Evolutionary conservation across 495 filamentous ascomycete genomes (phyloP).

Genomic region (Saxispiralis lemnorum): DNA sequence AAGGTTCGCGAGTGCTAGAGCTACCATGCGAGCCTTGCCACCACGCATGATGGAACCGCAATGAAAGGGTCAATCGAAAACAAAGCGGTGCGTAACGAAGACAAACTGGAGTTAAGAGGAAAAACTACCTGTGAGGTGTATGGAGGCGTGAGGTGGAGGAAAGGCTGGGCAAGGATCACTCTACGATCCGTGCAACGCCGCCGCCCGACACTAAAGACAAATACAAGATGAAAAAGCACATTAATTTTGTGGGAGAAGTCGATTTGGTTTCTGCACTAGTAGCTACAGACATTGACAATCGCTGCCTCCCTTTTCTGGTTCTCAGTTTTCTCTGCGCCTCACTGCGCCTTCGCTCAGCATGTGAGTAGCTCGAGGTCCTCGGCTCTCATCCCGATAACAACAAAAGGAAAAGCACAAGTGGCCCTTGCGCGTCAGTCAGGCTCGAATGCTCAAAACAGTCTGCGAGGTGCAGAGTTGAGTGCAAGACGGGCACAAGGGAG

Average conservation of each 20-base stretch:
- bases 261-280: not conserved
- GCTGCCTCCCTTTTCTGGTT: conserved; percentile 1
- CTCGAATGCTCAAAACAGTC: too few relatives aligned
- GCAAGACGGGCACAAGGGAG: too few relatives aligned
- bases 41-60: not conserved
- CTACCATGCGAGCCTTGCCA: not conserved
- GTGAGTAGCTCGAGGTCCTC: too few relatives aligned
- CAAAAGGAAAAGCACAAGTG: too few relatives aligned
- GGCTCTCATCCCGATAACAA: too few relatives aligned
- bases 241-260: conserved; percentile 1
- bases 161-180: too few relatives aligned
- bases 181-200: too few relatives aligned
- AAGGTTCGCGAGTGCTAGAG: conserved; percentile 40
- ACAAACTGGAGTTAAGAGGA: not conserved
- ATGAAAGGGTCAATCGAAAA: not conserved
- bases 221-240: not conserved
- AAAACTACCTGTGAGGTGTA: too few relatives aligned
- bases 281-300: not conserved
- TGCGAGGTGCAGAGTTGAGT: too few relatives aligned
- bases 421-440: too few relatives aligned
- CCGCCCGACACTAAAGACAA: not conserved
- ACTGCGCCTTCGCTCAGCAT: not conserved
- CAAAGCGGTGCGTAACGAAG: not conserved
- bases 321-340: too few relatives aligned
- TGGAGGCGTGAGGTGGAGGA: too few relatives aligned